Evolutionary conservation across 2,329 filamentous ascomycete species (phyloP), one percentile per base, ranked within the genome.

Genomic region (Clarireedia sp.): DNA sequence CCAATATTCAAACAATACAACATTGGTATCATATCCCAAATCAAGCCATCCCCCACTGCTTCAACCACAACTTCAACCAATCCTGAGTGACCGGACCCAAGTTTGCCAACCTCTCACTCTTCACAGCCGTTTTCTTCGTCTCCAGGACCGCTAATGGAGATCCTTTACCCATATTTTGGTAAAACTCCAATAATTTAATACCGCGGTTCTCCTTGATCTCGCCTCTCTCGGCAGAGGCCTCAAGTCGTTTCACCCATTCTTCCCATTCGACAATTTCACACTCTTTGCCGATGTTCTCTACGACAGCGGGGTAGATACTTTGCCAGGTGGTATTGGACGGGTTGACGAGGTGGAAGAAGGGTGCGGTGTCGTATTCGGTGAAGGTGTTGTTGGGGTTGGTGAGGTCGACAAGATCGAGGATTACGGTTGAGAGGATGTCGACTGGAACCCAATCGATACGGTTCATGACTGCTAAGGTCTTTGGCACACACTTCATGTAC

Each of bases 131-230:
- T 16, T 58, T 52, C 12, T 49, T 21, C 6, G 62, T 57, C 1
- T 54, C 50, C 12, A 56, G 59, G 38, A 5, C 24, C 3, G 51
- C 43, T 14, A 54, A 48, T 16, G 62, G 24, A 6, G 60, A 59
- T 12, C 48, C 29, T 0, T 57, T 23, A 54, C 54, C 40, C 23
- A 70, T 17, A 56, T 62, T 54, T 8, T 24, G 23, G 50, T 55
- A 51, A 47, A 58, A 71, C 21, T 66, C 66, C 0, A 81, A 60
- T 45, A 82, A 67, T 68, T 81, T 81, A 41, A 80, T 61, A 9
- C 72, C 77, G 0, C 77, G 77, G 59, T 78, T 79, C 54, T 64
- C 67, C 3, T 69, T 69, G 0, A 78, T 59, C 59, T 78, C 78
- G 51, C 64, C 68, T 1, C 37, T n/a, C 1, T 60, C 50, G 67